These are phyloP conservation scores for Lentinula guzmanii DNA, from an alignment of 768 basidiomycete species.

Conservation along the genomic window DNA sequence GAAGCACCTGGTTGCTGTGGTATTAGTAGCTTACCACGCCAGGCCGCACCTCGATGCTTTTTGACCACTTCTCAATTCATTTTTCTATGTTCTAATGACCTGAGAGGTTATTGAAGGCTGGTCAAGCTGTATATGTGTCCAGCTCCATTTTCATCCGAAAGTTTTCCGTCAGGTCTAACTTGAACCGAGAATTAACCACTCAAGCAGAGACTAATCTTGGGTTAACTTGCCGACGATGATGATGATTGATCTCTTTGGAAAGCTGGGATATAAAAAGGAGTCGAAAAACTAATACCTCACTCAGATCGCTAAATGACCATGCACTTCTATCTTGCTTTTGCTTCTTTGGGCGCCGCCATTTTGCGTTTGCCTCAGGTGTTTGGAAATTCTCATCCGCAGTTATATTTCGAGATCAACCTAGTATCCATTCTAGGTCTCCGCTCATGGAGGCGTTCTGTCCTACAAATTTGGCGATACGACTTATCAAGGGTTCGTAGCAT, in stretches of 20 bases:
- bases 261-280: background rate
- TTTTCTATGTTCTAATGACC: background rate
- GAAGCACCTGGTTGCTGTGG: background rate
- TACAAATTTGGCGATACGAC: constrained; percentile 3
- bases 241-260: background rate
- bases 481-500: constrained; percentile 1
- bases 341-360: background rate
- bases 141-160: background rate
- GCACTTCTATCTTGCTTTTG: background rate
- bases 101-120: background rate
- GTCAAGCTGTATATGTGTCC: background rate
- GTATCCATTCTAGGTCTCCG: background rate
- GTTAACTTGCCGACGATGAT: background rate
- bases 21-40: background rate
- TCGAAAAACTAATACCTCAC: background rate
- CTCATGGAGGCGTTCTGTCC: constrained; percentile 3
- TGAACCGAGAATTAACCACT: background rate
- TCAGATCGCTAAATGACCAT: background rate
- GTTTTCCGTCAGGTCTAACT: background rate
- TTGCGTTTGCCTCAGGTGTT: background rate
- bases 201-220: background rate
- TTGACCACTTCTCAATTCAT: background rate
- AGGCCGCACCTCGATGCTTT: background rate
- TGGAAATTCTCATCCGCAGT: background rate
- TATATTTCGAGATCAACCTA: background rate